A percentile compares a stretch with the other conserved stretches of the same genome.
Evolutionary conservation across 75 land plant genomes (phyloP).

Genomic region (Selaginella tamariscina): DNA sequence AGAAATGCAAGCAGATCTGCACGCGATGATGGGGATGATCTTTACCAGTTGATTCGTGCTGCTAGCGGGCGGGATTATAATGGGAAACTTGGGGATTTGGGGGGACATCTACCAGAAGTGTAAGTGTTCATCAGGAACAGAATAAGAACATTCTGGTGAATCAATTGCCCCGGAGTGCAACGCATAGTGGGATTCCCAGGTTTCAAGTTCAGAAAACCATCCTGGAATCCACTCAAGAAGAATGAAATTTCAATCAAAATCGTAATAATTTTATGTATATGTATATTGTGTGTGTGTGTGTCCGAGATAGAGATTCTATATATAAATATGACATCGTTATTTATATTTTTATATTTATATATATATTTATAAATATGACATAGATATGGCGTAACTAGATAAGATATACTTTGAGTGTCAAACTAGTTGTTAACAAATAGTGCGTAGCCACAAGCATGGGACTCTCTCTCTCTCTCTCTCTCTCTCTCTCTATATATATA

Average conservation of each 20-base stretch:
- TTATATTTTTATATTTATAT: too few species aligned
- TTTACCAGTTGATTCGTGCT: not conserved
- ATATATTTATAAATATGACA: too few species aligned
- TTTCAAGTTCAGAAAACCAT: not conserved
- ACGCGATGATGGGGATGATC: not conserved
- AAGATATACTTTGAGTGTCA: too few species aligned
- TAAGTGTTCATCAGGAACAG: not conserved
- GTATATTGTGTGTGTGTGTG: too few species aligned
- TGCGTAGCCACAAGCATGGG: too few species aligned
- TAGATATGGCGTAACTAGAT: too few species aligned
- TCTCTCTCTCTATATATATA: too few species aligned
- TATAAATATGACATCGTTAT: too few species aligned
- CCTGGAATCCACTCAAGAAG: slow-evolving; percentile 1
- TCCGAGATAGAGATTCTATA: too few species aligned
- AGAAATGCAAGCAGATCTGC: not conserved
- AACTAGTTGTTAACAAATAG: too few species aligned
- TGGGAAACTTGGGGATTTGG: not conserved
- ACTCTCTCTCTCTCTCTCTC: too few species aligned
- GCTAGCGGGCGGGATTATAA: not conserved
- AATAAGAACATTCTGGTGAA: not conserved
- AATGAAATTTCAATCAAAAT: not conserved
- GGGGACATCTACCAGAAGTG: not conserved
- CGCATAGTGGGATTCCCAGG: not conserved
- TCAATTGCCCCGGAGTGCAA: not conserved
- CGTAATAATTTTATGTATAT: not conserved